Conservation (phyloP, 768 basidiomycete genomes). For the Mycena galericulata region DNA sequence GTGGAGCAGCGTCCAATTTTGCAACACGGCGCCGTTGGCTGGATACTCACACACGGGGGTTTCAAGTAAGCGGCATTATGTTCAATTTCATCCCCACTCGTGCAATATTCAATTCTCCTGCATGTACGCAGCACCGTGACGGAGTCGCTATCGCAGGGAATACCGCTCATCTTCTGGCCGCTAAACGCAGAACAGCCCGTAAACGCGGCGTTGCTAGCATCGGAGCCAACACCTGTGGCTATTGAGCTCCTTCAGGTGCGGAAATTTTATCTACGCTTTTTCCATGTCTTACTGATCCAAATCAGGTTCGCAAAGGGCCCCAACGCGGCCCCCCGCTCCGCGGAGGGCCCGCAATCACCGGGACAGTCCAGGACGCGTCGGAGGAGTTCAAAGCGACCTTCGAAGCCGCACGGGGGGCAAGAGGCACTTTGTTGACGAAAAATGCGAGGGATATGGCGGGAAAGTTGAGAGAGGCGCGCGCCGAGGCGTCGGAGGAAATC, state of each 20-base stretch:
- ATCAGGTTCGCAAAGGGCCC: conserved; percentile 9
- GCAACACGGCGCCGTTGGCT: no score
- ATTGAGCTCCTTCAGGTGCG: conserved; percentile 24
- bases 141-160: conserved; percentile 5
- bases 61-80: not conserved
- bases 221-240: conserved; percentile 8
- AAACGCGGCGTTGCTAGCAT: conserved; percentile 15
- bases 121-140: not conserved
- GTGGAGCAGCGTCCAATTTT: not conserved
- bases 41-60: not conserved
- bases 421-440: not conserved
- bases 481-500: conserved; percentile 15
- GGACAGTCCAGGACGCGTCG: conserved; percentile 14
- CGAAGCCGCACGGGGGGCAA: conserved; percentile 1
- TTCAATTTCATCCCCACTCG: not conserved
- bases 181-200: conserved; percentile 12
- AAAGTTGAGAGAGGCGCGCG: not conserved
- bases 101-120: not conserved
- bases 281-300: not conserved
- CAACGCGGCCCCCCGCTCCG: conserved; percentile 16
- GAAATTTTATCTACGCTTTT: not conserved
- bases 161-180: conserved; percentile 24
- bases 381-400: conserved; percentile 13
- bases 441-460: conserved; percentile 2
- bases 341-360: conserved; percentile 11